Evolutionary conservation across 495 filamentous ascomycete species (phyloP).

Genomic region (Rostrohypoxylon terebratum): DNA sequence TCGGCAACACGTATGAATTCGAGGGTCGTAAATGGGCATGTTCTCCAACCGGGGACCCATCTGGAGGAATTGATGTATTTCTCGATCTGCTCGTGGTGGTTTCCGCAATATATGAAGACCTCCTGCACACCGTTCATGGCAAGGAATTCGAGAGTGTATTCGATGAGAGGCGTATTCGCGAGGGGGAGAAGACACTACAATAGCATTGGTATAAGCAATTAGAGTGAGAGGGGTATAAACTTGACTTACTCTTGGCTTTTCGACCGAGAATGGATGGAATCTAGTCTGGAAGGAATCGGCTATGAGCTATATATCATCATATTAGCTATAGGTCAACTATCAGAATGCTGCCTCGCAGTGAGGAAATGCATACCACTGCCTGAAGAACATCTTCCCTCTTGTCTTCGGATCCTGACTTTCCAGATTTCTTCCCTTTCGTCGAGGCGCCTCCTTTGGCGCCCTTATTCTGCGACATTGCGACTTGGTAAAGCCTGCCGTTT

Average conservation of each 20-base stretch:
- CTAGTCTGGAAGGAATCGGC: constrained; percentile 93
- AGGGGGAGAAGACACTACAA: constrained; percentile 89
- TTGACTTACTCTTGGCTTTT: constrained; percentile 81
- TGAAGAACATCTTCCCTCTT: constrained; percentile 90
- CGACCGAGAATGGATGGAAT: constrained; percentile 89
- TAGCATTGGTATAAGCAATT: constrained; percentile 16
- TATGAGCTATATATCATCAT: constrained; percentile 67
- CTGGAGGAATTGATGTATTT: constrained; percentile 73
- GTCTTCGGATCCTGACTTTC: constrained; percentile 62
- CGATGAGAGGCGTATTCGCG: constrained; percentile 93
- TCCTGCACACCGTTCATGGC: constrained; percentile 93
- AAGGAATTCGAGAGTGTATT: constrained; percentile 97
- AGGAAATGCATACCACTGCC: constrained; percentile 74
- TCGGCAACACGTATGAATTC: constrained; percentile 89
- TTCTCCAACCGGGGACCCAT: constrained; percentile 59
- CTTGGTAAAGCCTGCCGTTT: not conserved
- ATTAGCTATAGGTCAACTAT: constrained; percentile 29
- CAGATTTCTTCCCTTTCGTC: constrained; percentile 68
- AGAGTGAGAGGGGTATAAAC: constrained; percentile 8
- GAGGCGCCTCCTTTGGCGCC: constrained; percentile 54
- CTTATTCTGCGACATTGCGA: constrained; percentile 60
- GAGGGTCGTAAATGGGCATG: constrained; percentile 86
- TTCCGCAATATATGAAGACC: constrained; percentile 89
- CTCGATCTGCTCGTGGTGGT: constrained; percentile 91
- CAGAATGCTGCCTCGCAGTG: constrained; percentile 30